Base-by-base conservation (phyloP, 371 early-diverging fungal genomes). In the Blakeslea trispora region DNA sequence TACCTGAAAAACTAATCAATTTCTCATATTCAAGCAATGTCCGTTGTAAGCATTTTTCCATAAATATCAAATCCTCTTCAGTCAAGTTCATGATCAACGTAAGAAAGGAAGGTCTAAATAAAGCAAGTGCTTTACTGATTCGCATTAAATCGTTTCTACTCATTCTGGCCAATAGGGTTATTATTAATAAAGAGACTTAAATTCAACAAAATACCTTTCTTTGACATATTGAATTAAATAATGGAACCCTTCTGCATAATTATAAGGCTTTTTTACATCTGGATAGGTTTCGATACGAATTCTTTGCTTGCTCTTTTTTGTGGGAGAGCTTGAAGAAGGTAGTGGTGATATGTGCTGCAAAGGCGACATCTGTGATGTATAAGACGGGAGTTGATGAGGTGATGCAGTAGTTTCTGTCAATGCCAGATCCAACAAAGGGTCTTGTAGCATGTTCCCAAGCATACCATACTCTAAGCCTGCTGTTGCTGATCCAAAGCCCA, bases 1-100 rank as follows among this genome's bases (percentile, higher is more conserved):
- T 95, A 34, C 95, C 96, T n/a, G 93, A 90, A 48, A 88, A 91
- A 15, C 87, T 84, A 45, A 94, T 91, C 34, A 94, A 74, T 61
- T 94, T 93, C 59, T 94, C 96, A 59, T 87, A 93, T 77, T 96
- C 96, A 86, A 88, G 59, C 63, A 92, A 64, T 5, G 91, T 91
- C 41, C 94, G 79, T 67, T 91, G 92, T 60, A 94, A 86, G 65
- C 91, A 90, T 57, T 92, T 89, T 71, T 94, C 94, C 89, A 91
- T 89, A 57, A 92, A 92, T 92, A 81, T 69, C 89, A 93, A 57
- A 63, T 96, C 96, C 52, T 94, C 93, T 46, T 90, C 91, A 10
- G 92, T 90, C 57, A 96, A 72, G 57, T 92, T 91, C 90, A 91
- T 91, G 65, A 93, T 90, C 60, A 89, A 75, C 7, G 94, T 92